Conservation (phyloP, 2,329 filamentous ascomycete species). For the Cucurbitaria berberidis region DNA sequence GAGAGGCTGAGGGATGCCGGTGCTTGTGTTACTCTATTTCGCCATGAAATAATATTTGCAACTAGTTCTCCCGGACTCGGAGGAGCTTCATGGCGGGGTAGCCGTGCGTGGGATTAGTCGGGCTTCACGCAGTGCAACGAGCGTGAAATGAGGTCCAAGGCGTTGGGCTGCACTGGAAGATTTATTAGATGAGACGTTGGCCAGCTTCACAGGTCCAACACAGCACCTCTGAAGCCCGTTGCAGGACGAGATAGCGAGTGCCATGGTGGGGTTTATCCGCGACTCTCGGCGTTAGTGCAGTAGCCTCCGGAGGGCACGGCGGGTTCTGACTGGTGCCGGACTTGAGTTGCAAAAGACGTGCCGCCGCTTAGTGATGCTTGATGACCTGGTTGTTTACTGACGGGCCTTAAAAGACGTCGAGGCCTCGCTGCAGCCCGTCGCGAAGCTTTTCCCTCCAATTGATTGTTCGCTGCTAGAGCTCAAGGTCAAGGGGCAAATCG, state of each 20-base stretch:
- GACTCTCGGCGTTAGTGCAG: conserved; percentile 39
- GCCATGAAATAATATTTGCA: conserved; percentile 21
- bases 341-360: conserved; percentile 40
- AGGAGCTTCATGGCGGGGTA: conserved; percentile 25
- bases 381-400: conserved; percentile 30
- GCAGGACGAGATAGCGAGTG: conserved; percentile 12
- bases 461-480: conserved; percentile 27
- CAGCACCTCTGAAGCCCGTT: conserved; percentile 16
- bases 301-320: conserved; percentile 33
- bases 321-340: conserved; percentile 36
- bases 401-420: conserved; percentile 26
- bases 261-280: conserved; percentile 36
- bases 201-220: conserved; percentile 7
- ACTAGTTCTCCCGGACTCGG: conserved; percentile 26
- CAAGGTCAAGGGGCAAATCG: conserved; percentile 26
- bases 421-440: conserved; percentile 19
- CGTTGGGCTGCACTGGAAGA: too few relatives aligned
- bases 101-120: conserved; percentile 16
- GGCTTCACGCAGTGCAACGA: conserved; percentile 14
- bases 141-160: conserved; percentile 20
- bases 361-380: conserved; percentile 45
- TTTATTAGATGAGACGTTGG: not conserved
- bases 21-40: conserved; percentile 19
- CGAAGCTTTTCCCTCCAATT: conserved; percentile 24
- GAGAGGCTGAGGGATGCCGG: conserved; percentile 20